A percentile compares a stretch with the other conserved stretches of the same genome.
Evolutionary conservation across 108 stramenopile species (phyloP).

Genomic region (Thalassiosira profunda): DNA sequence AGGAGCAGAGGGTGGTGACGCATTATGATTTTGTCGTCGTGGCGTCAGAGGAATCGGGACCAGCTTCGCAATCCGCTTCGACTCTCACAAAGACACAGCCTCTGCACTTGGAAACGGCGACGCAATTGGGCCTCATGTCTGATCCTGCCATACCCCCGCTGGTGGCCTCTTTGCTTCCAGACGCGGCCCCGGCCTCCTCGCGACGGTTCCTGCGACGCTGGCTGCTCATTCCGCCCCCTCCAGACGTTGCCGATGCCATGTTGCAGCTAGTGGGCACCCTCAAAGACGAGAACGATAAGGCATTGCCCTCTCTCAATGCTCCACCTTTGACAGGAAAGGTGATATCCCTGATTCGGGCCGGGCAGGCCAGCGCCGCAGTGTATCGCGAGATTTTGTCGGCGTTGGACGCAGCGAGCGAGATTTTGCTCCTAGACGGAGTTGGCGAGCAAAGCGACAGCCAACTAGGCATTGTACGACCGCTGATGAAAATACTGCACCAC

Average conservation of each 20-base stretch:
- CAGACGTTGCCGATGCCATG: conserved; percentile 73
- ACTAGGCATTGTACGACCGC: conserved; percentile 24
- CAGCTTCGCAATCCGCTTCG: conserved; percentile 4
- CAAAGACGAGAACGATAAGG: conserved; percentile 33
- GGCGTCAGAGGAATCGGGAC: too few relatives aligned
- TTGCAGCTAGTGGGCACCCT: conserved; percentile 51
- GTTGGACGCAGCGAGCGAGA: conserved; percentile 52
- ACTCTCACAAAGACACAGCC: conserved; percentile 10
- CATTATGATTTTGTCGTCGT: conserved; percentile 32
- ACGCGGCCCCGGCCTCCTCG: conserved; percentile 65
- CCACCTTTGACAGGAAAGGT: conserved; percentile 74
- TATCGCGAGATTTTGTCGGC: conserved; percentile 72
- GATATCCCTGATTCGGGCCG: conserved; percentile 74
- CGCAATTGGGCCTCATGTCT: conserved; percentile 74
- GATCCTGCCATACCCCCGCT: conserved; percentile 74
- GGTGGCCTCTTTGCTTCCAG: conserved; percentile 60
- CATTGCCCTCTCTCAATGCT: conserved; percentile 43
- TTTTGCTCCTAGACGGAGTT: conserved; percentile 33
- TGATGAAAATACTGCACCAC: conserved; percentile 64
- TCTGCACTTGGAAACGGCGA: conserved; percentile 82
- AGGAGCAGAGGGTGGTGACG: conserved; percentile 16
- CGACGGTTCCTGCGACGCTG: conserved; percentile 72
- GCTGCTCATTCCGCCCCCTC: conserved; percentile 81
- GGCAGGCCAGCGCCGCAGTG: conserved; percentile 80
- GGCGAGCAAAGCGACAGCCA: conserved; percentile 1